Percentiles rank a stretch among this genome's conserved stretches.
Evolutionary conservation across 2,329 filamentous ascomycete genomes (phyloP).

Genomic region (Coniochaeta hoffmannii): DNA sequence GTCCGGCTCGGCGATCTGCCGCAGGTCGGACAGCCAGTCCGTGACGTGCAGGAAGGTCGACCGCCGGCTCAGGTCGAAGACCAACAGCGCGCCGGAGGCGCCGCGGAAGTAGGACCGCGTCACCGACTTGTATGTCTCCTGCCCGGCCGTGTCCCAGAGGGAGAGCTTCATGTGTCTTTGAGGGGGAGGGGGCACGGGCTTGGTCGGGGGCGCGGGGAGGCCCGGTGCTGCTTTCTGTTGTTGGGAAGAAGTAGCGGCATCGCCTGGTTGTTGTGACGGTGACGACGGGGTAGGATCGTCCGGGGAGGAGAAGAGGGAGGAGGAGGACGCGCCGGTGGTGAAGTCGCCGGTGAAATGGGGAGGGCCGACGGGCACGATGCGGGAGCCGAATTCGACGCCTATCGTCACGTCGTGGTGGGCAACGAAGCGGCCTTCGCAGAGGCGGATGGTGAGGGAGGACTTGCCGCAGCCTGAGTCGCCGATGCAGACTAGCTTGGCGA

Average conservation of each 20-base stretch:
- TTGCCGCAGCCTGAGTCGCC: slow-evolving; percentile 96
- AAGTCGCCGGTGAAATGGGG: slow-evolving; percentile 14
- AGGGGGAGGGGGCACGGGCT: slow-evolving; percentile 18
- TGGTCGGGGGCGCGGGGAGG: slow-evolving; percentile 43
- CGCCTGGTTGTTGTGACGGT: not conserved
- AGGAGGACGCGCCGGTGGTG: slow-evolving; percentile 9
- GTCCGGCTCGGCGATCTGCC: slow-evolving; percentile 90
- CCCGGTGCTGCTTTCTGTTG: slow-evolving; percentile 21
- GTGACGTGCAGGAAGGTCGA: slow-evolving; percentile 83
- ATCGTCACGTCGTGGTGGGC: slow-evolving; percentile 95
- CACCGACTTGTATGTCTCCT: slow-evolving; percentile 96
- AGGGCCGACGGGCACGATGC: slow-evolving; percentile 16
- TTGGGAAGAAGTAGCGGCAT: not conserved
- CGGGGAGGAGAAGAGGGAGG: slow-evolving; percentile 12
- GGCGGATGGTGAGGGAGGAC: slow-evolving; percentile 85
- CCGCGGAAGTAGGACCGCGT: slow-evolving; percentile 91
- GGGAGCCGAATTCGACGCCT: slow-evolving; percentile 90
- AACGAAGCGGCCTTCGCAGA: slow-evolving; percentile 94
- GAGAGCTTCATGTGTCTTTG: slow-evolving; percentile 87
- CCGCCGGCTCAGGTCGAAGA: slow-evolving; percentile 87
- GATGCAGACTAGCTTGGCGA: slow-evolving; percentile 96
- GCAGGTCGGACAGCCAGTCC: slow-evolving; percentile 88
- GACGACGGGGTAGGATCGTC: not conserved
- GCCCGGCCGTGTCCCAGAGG: slow-evolving; percentile 92
- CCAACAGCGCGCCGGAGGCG: slow-evolving; percentile 63